Percentiles rank a stretch among this genome's conserved stretches.
Evolutionary conservation across 257 asterid species (phyloP).

Genomic region (Avicennia marina): DNA sequence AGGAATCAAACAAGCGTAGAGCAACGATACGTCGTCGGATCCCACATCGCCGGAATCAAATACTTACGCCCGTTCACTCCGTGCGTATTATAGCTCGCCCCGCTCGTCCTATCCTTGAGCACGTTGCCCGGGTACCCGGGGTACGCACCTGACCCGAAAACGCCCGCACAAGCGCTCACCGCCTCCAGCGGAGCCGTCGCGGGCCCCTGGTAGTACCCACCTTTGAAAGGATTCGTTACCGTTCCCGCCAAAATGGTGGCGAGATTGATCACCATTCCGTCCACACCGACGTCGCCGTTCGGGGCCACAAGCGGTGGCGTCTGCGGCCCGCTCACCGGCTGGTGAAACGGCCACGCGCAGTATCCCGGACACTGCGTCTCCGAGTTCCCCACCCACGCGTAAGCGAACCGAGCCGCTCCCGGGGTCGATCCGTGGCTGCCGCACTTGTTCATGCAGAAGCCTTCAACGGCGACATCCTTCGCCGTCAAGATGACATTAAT

Average conservation of each 20-base stretch:
- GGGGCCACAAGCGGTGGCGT: constrained; percentile 32
- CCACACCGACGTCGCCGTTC: constrained; percentile 32
- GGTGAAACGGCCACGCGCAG: constrained; percentile 43
- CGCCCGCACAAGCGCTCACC: constrained; percentile 32
- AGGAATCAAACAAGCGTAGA: neutral
- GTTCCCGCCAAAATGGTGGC: constrained; percentile 31
- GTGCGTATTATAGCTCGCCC: constrained; percentile 37
- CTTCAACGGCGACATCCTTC: constrained; percentile 59
- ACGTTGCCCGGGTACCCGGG: constrained; percentile 38
- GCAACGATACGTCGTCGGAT: constrained; percentile 16
- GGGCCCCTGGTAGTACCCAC: constrained; percentile 35
- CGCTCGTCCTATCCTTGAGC: constrained; percentile 19
- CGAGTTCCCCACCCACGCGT: constrained; percentile 77
- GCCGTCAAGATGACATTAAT: constrained; percentile 62
- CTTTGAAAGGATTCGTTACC: constrained; percentile 32
- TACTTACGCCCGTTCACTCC: constrained; percentile 31
- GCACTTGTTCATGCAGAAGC: constrained; percentile 67
- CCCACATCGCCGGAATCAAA: constrained; percentile 34
- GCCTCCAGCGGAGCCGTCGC: constrained; percentile 33
- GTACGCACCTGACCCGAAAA: constrained; percentile 34
- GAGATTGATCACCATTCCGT: constrained; percentile 35
- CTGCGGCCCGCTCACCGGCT: constrained; percentile 36
- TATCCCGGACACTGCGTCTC: constrained; percentile 40
- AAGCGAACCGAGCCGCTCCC: constrained; percentile 46
- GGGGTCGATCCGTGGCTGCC: constrained; percentile 67